phyloP scores from a whole-genome alignment of 2,329 filamentous ascomycete genomes.

The Hypoxylon sp. region DNA sequence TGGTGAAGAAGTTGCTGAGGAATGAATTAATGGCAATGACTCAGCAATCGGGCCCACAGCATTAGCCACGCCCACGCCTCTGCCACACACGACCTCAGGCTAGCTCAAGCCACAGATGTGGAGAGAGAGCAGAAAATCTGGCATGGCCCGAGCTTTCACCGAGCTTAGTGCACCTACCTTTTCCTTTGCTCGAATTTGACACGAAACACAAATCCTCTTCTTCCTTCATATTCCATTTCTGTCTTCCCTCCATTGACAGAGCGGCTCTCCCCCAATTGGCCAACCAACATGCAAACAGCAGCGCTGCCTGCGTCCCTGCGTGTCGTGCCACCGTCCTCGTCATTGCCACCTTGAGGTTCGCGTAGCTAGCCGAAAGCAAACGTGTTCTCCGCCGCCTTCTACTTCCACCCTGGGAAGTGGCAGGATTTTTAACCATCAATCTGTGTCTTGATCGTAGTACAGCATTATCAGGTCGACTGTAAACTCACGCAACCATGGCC shows the following conservation, averaged over 20 bases:
- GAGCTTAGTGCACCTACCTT: slow-evolving; percentile 19
- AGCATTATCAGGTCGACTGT: background rate
- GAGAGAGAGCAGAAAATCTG: background rate
- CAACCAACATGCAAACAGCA: slow-evolving; percentile 48
- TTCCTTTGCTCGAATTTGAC: slow-evolving; percentile 40
- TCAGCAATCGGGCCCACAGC: background rate
- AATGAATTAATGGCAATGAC: slow-evolving; percentile 4
- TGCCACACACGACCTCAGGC: too few species aligned
- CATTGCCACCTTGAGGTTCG: slow-evolving; percentile 44
- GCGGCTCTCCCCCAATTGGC: slow-evolving; percentile 41
- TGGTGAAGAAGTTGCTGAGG: background rate
- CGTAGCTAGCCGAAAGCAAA: slow-evolving; percentile 36
- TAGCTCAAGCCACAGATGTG: slow-evolving; percentile 7
- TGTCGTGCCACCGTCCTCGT: slow-evolving; percentile 43
- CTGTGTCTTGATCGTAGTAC: slow-evolving; percentile 8
- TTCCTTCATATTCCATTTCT: slow-evolving; percentile 38
- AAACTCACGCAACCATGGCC: slow-evolving; percentile 52
- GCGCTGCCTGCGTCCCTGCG: slow-evolving; percentile 46
- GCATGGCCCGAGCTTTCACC: background rate
- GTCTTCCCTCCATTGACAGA: slow-evolving; percentile 23
- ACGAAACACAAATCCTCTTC: slow-evolving; percentile 37
- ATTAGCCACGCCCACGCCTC: background rate
- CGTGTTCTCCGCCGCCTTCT: slow-evolving; percentile 25
- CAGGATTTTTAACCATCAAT: background rate
- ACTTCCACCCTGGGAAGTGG: slow-evolving; percentile 6